These are phyloP conservation scores for Nakazawaea ernobii DNA, from an alignment of 805 yeast genomes.

Conservation along the genomic window DNA sequence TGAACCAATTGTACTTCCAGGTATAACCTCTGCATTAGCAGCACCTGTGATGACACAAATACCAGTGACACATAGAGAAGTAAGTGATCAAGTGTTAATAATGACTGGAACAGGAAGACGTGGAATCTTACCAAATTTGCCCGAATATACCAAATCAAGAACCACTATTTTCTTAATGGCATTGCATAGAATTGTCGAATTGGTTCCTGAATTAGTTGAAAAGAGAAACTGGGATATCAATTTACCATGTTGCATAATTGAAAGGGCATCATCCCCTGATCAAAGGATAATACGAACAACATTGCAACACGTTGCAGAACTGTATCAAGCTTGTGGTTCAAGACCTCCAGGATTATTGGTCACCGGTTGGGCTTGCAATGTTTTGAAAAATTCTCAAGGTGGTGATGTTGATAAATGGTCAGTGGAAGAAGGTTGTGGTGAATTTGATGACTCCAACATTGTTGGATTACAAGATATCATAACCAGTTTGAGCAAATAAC, in stretches of 20 bases:
- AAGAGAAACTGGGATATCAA: slow-evolving; percentile 59
- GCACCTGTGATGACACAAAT: slow-evolving; percentile 79
- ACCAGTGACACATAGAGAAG: slow-evolving; percentile 89
- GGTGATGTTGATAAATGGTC: slow-evolving; percentile 29
- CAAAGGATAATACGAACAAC: slow-evolving; percentile 80
- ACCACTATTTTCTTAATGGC: slow-evolving; percentile 91
- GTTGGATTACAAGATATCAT: background rate
- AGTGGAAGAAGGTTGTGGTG: slow-evolving; percentile 39
- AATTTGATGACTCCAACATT: slow-evolving; percentile 1
- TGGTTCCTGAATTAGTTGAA: slow-evolving; percentile 38
- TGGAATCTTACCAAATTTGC: slow-evolving; percentile 75
- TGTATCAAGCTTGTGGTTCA: slow-evolving; percentile 72
- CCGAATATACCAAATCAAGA: slow-evolving; percentile 64
- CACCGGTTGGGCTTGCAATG: slow-evolving; percentile 73
- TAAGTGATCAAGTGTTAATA: slow-evolving; percentile 85
- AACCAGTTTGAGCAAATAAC: background rate
- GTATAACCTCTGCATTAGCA: slow-evolving; percentile 83
- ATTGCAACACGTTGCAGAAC: slow-evolving; percentile 59
- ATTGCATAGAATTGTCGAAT: slow-evolving; percentile 63
- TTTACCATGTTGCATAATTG: slow-evolving; percentile 80
- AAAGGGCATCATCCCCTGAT: slow-evolving; percentile 90
- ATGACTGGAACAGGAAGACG: slow-evolving; percentile 94
- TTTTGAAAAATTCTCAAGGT: slow-evolving; percentile 26
- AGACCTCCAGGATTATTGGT: slow-evolving; percentile 91
- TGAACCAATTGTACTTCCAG: slow-evolving; percentile 74